Evolutionary conservation across 192 early-diverging fungal genomes (phyloP), one percentile per base, ranked within the genome.

Genomic region (Backusella australiensis): DNA sequence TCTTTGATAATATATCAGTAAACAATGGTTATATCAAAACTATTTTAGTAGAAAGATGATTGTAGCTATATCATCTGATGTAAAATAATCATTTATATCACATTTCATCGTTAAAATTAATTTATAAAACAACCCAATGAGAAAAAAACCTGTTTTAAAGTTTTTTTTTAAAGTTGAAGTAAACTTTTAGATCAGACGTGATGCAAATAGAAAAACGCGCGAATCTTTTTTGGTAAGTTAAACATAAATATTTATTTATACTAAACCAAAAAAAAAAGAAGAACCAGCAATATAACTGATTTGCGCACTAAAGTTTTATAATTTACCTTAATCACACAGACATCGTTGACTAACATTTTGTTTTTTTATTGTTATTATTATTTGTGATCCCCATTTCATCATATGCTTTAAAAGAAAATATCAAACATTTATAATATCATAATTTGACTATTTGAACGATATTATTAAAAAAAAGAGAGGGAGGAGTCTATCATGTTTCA

Each of bases 351-450:
- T 63, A 26, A 53, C 52, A 53, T 7, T 53, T 63, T 23, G 0
- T 9, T 21, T 53, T 7, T 52, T 53, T n/a, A 46, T 52, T 53
- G 0, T 32, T 32, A 32, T 32, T 32, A 32, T 32, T 56, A 56
- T 56, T 56, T 63, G 56, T 63, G 56, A 63, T 63, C 26, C 56
- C 14, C 56, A 63, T 63, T 63, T 63, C 56, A 63, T 63, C 56
- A 63, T 63, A 63, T 63, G 46, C 46, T n/a, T 21, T n/a, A 49
- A 49, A n/a, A 49, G 6, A 49, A 6, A n/a, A n/a, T 49, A 49
- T 12, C n/a, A 59, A 59, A 12, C 21, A 14, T 63, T 63, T 29
- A 63, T 29, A 63, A 29, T 56, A 6, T 32, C 32, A 52, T 44
- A n/a, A n/a, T n/a, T 12, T 63, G 26, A 63, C 56, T 63, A 63